Evolutionary conservation across 129 eudicot species (phyloP).

Genomic region (Saposhnikovia divaricata): DNA sequence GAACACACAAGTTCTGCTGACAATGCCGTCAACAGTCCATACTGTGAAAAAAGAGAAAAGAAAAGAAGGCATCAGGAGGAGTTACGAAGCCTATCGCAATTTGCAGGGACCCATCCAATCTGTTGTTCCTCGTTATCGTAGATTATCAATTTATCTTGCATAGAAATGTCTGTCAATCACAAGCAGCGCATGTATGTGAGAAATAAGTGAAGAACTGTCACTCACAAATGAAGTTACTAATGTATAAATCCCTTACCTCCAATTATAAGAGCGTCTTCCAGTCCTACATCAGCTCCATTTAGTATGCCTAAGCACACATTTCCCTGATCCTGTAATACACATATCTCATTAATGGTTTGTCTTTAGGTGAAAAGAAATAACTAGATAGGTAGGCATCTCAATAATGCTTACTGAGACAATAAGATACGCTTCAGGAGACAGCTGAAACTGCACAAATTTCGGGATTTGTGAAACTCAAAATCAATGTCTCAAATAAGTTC

Average conservation of each 20-base stretch:
- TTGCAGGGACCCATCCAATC: conserved; percentile 68
- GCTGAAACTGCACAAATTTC: conserved; percentile 39
- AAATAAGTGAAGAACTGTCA: neutral
- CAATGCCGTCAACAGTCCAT: neutral
- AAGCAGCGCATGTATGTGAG: conserved; percentile 2
- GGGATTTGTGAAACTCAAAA: conserved; percentile 36
- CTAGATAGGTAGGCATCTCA: neutral
- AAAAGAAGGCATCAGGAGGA: conserved; percentile 26
- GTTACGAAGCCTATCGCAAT: conserved; percentile 59
- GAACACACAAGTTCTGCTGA: neutral
- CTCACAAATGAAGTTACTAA: neutral
- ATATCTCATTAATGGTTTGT: neutral
- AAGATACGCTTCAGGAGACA: conserved; percentile 73
- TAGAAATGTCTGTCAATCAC: conserved; percentile 55
- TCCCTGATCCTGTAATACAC: conserved; percentile 46
- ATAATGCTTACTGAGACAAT: conserved; percentile 57
- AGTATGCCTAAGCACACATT: conserved; percentile 71
- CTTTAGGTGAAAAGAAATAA: no score
- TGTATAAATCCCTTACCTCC: conserved; percentile 45
- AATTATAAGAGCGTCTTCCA: conserved; percentile 20
- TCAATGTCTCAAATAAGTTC: conserved; percentile 49
- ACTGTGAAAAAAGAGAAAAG: neutral
- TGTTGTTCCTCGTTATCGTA: conserved; percentile 68
- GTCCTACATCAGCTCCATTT: conserved; percentile 64
- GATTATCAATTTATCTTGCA: conserved; percentile 70